Conservation (phyloP, 768 basidiomycete species). For the Suillus brevipes region DNA sequence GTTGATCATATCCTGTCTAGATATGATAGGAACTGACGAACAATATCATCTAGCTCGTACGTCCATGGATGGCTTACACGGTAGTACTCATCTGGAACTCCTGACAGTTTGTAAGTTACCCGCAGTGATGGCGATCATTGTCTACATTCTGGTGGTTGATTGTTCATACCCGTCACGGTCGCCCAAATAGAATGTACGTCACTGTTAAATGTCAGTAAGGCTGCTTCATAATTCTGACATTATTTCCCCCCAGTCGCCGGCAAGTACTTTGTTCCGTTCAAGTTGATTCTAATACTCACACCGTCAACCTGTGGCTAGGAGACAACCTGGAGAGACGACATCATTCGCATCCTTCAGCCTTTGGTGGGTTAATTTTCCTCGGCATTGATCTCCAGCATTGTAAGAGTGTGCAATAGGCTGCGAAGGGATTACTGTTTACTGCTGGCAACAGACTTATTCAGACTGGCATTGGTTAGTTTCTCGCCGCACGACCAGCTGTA, state of each 20-base stretch:
- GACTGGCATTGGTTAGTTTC: not conserved
- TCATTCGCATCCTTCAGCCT: not conserved
- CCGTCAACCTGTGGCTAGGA: not conserved
- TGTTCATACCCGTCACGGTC: not conserved
- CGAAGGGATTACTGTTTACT: not conserved
- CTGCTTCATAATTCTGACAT: not conserved
- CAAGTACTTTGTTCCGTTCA: not conserved
- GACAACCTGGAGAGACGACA: rapidly evolving
- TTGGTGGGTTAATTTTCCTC: not conserved
- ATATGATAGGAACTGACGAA: not conserved
- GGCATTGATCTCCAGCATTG: not conserved
- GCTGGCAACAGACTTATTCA: not conserved
- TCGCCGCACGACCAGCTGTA: not conserved
- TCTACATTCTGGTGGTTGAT: not conserved
- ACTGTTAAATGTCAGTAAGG: too few relatives aligned
- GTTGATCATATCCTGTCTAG: not conserved
- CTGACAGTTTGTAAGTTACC: not conserved
- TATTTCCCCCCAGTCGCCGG: not conserved
- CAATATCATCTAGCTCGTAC: not conserved
- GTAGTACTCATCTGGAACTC: not conserved
- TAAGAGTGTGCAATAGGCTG: not conserved
- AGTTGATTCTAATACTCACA: not conserved
- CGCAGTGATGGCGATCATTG: not conserved
- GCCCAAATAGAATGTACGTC: not conserved
- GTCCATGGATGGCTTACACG: not conserved